Conservation (phyloP, 768 basidiomycete species). For the Cystofilobasidium capitatum region DNA sequence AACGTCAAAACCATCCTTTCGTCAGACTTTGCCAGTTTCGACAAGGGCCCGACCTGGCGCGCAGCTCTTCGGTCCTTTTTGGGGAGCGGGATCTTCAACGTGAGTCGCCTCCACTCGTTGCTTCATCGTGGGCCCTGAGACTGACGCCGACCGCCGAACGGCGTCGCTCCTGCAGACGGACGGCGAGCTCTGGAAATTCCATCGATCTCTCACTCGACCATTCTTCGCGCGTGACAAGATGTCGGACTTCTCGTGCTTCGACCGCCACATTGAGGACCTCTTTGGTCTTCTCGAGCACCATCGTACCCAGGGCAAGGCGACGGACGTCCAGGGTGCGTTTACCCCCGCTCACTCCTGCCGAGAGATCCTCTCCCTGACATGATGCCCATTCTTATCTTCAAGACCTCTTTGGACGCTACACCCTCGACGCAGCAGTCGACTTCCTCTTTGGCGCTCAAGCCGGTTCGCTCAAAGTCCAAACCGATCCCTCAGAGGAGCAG, state of each 20-base stretch:
- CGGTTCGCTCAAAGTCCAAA: constrained; percentile 46
- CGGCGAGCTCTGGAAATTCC: constrained; percentile 41
- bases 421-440: constrained; percentile 61
- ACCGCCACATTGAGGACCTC: constrained; percentile 47
- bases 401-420: constrained; percentile 59
- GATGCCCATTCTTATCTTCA: constrained; percentile 45
- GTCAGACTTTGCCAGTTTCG: constrained; percentile 59
- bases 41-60: constrained; percentile 49
- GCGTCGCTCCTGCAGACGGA: neutral
- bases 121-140: neutral
- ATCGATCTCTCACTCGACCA: constrained; percentile 57
- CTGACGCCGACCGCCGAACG: neutral
- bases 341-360: neutral
- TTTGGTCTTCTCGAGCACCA: constrained; percentile 45
- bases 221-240: constrained; percentile 67
- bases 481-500: too few species aligned
- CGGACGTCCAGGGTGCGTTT: constrained; percentile 47
- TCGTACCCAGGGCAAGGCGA: constrained; percentile 45
- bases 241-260: constrained; percentile 60
- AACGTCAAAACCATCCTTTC: constrained; percentile 57
- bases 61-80: constrained; percentile 47
- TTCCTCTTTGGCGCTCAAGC: constrained; percentile 60
- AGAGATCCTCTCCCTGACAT: neutral
- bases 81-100: constrained; percentile 69
- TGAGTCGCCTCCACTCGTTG: neutral